Evolutionary conservation across 495 filamentous ascomycete species (phyloP).

Genomic region (Thermothielavioides terrestris): DNA sequence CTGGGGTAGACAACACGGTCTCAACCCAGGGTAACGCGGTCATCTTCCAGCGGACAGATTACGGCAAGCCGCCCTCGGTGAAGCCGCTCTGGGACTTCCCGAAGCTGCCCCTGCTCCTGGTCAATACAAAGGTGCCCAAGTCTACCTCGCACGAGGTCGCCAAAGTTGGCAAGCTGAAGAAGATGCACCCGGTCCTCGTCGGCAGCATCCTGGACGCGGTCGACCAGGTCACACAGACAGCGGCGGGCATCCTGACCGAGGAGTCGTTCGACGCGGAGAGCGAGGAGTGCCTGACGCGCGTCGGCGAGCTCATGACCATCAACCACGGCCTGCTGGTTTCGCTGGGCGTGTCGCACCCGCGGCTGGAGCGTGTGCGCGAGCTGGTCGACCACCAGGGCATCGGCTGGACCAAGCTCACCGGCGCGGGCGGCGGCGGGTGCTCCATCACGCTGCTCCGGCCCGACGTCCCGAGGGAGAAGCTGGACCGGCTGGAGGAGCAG

Average conservation of each 20-base stretch:
- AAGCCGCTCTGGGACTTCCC: conserved; percentile 75
- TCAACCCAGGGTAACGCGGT: conserved; percentile 86
- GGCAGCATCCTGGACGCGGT: conserved; percentile 74
- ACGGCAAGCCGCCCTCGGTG: conserved; percentile 67
- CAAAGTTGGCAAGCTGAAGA: conserved; percentile 68
- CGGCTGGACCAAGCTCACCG: conserved; percentile 95
- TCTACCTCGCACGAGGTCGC: conserved; percentile 77
- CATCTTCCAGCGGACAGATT: conserved; percentile 74
- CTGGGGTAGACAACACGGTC: conserved; percentile 97
- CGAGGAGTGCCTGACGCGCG: conserved; percentile 48
- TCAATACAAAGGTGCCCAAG: conserved; percentile 76
- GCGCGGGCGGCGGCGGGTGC: conserved; percentile 90
- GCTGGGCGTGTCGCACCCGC: conserved; percentile 87
- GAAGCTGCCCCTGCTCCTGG: conserved; percentile 77
- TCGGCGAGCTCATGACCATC: conserved; percentile 81
- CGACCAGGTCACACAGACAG: conserved; percentile 67
- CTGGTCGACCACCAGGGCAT: conserved; percentile 83
- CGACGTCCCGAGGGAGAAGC: conserved; percentile 34
- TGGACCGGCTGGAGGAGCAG: conserved; percentile 53
- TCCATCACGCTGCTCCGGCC: conserved; percentile 85
- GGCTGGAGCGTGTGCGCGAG: conserved; percentile 84
- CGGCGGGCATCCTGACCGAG: conserved; percentile 57
- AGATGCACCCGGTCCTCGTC: conserved; percentile 60
- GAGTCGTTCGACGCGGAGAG: conserved; percentile 54
- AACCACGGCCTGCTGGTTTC: conserved; percentile 88